Evolutionary conservation across 768 basidiomycete genomes (phyloP).

Genomic region (Collybiopsis confluens): DNA sequence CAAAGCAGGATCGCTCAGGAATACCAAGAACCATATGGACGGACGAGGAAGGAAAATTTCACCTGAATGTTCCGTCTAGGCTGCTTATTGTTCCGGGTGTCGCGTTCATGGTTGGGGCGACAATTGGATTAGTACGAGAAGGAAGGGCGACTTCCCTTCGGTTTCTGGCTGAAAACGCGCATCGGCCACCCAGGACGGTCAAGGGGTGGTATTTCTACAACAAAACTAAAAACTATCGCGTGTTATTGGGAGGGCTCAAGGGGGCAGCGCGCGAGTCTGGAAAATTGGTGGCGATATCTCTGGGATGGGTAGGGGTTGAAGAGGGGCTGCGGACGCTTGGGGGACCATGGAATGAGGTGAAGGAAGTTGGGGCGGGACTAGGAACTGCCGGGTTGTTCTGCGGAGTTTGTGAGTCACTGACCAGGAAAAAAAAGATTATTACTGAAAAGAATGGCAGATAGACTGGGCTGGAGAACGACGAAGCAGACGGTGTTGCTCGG

Average conservation of each 20-base stretch:
- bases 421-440: background rate
- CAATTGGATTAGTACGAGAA: constrained; percentile 71
- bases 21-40: background rate
- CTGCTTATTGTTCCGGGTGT: constrained; percentile 58
- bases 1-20: no score
- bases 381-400: constrained; percentile 7
- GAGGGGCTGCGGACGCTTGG: background rate
- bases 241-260: constrained; percentile 68
- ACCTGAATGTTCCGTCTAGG: constrained; percentile 47
- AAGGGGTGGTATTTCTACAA: constrained; percentile 96
- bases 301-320: constrained; percentile 7
- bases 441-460: constrained; percentile 3
- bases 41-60: constrained; percentile 1
- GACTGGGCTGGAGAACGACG: constrained; percentile 2
- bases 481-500: constrained; percentile 6
- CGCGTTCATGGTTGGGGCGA: constrained; percentile 57
- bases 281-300: constrained; percentile 28
- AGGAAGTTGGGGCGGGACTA: constrained; percentile 7
- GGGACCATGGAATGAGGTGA: background rate
- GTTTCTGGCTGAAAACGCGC: constrained; percentile 91
- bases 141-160: constrained; percentile 67
- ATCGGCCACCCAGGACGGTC: constrained; percentile 78
- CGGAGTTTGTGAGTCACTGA: constrained; percentile 1
- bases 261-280: constrained; percentile 57
- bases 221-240: constrained; percentile 91